Percentiles rank a stretch among this genome's conserved stretches.
Evolutionary conservation across 805 yeast genomes (phyloP).

Genomic region (Grigorovia transvaalensis): DNA sequence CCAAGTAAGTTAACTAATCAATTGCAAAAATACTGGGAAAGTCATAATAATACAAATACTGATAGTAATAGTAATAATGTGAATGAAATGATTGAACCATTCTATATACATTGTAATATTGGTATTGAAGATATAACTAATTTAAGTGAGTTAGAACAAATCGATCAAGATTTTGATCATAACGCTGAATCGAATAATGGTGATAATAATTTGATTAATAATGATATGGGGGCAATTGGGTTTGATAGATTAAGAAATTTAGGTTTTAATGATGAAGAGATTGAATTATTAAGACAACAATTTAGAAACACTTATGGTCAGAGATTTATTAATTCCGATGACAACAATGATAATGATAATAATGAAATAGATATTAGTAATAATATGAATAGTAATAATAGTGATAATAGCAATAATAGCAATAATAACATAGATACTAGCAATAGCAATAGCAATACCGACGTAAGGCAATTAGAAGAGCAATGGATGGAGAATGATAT

Average conservation of each 20-base stretch:
- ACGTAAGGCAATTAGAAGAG: slow-evolving; percentile 62
- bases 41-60: neutral
- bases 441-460: slow-evolving; percentile 19
- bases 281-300: slow-evolving; percentile 60
- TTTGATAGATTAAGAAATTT: slow-evolving; percentile 75
- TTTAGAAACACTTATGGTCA: slow-evolving; percentile 60
- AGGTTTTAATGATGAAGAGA: slow-evolving; percentile 75
- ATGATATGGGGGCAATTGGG: slow-evolving; percentile 52
- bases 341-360: slow-evolving; percentile 5
- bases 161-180: slow-evolving; percentile 49
- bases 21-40: neutral
- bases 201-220: slow-evolving; percentile 7
- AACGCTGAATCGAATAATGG: slow-evolving; percentile 31
- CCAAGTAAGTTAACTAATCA: neutral
- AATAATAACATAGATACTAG: slow-evolving; percentile 14
- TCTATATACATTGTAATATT: slow-evolving; percentile 71
- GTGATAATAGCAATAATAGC: neutral
- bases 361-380: slow-evolving; percentile 9
- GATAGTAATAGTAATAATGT: slow-evolving; percentile 1
- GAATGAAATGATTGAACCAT: slow-evolving; percentile 15
- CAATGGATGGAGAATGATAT: slow-evolving; percentile 78
- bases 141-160: slow-evolving; percentile 32
- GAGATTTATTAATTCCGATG: slow-evolving; percentile 4
- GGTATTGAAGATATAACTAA: slow-evolving; percentile 36
- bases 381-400: slow-evolving; percentile 4